Base-by-base conservation (phyloP, 2,329 filamentous ascomycete species). In the Calonectria ilicicola region DNA sequence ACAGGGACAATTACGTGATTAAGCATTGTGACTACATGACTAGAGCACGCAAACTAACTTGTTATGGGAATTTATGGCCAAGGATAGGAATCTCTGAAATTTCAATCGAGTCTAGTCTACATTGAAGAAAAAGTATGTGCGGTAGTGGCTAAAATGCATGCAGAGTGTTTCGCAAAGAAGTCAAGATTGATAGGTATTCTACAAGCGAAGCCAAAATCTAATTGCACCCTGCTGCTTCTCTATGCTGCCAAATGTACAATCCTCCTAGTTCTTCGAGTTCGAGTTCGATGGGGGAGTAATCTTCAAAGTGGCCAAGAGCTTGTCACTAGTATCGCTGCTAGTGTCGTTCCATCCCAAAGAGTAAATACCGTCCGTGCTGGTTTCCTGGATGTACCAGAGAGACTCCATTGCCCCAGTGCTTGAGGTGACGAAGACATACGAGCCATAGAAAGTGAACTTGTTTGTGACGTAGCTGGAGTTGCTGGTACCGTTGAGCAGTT, bases 241-340 rank as follows among this genome's bases (percentile, higher is more conserved):
- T 58, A n/a, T 40, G 6, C 29, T 21, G 14, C 32, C 53, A 58
- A 58, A 40, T 58, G 32, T 40, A 58, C 23, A n/a, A 56, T 5
- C 4, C 9, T 4, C 14, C 29, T 27, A 12, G 5, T 27, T 5
- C 5, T 46, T 17, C n/a, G n/a, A n/a, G n/a, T n/a, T n/a, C n/a
- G n/a, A 66, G 27, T 67, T 72, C 2, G 71, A 73, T 26, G 71
- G 71, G 3, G 67, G 63, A 29, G 67, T 73, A 19, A 14, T 67
- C 67, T 70, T 73, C 17, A 73, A 46, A 10, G 71, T 73, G 40
- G 70, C 53, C 38, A 64, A n/a, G 3, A 67, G n/a, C n/a, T 70
- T 63, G n/a, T 64, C 67, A 17, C 29, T 38, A 3, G 53, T 46
- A 7, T n/a, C 27, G 58, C 66, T 67, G 14, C 49, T 40, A 6